Conservation (phyloP, 345 rosid species). For the Trapa bicornis region DNA sequence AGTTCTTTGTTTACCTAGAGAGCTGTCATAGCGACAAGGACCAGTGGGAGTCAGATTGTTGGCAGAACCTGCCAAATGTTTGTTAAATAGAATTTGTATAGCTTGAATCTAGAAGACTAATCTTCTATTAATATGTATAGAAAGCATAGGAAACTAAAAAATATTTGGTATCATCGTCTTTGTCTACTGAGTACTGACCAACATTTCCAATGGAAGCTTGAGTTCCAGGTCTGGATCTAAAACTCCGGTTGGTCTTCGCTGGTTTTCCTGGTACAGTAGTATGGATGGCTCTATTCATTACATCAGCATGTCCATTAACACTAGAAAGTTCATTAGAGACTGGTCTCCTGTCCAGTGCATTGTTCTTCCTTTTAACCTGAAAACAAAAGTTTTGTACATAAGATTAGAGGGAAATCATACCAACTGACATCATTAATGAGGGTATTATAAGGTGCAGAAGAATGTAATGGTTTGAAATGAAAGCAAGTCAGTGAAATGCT, state of each 20-base stretch:
- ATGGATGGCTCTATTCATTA: conserved; percentile 40
- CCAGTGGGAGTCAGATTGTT: conserved; percentile 64
- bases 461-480: background rate
- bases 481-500: background rate
- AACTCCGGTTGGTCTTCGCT: conserved; percentile 49
- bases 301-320: conserved; percentile 33
- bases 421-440: background rate
- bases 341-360: conserved; percentile 32
- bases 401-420: background rate
- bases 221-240: conserved; percentile 46
- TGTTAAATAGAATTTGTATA: background rate
- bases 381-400: background rate
- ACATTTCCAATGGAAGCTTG: conserved; percentile 49
- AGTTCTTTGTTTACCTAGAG: conserved; percentile 53
- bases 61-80: conserved; percentile 57
- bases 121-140: background rate
- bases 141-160: background rate
- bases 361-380: conserved; percentile 68
- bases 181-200: conserved; percentile 30
- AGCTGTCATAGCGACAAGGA: conserved; percentile 85
- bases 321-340: conserved; percentile 42
- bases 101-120: background rate
- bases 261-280: conserved; percentile 70
- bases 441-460: background rate
- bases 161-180: background rate